These are phyloP conservation scores for Alternaria sp. DNA, from an alignment of 2,329 filamentous ascomycete species.

Conservation along the genomic window DNA sequence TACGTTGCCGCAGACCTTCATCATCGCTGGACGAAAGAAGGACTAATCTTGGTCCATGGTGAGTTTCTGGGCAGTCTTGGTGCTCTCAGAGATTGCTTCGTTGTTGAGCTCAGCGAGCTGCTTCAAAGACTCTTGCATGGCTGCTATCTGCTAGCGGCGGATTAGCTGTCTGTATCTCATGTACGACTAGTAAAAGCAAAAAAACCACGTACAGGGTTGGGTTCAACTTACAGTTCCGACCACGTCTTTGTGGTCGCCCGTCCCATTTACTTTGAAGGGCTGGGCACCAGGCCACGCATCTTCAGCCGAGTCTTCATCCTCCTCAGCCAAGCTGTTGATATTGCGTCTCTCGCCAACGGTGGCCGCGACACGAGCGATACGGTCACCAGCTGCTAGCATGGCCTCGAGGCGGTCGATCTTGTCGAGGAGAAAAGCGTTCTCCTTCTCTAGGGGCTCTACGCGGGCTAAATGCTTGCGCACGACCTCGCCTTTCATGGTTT, in stretches of 20 bases:
- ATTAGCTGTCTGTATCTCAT: conserved; percentile 31
- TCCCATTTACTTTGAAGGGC: conserved; percentile 14
- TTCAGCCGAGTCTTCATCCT: conserved; percentile 32
- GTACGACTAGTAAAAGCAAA: background rate
- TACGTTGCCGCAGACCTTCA: background rate
- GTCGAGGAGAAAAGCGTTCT: conserved; percentile 40
- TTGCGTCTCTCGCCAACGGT: conserved; percentile 45
- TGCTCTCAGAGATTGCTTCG: conserved; percentile 45
- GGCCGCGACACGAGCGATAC: conserved; percentile 47
- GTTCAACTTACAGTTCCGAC: conserved; percentile 47
- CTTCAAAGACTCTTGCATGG: conserved; percentile 48
- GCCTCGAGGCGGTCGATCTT: conserved; percentile 46
- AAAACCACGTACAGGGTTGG: conserved; percentile 10
- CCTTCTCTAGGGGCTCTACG: conserved; percentile 45
- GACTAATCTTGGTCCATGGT: conserved; percentile 39
- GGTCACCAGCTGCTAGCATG: conserved; percentile 47
- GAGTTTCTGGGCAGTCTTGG: conserved; percentile 42
- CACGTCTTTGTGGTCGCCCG: conserved; percentile 30
- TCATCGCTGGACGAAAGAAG: background rate
- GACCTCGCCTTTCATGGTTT: conserved; percentile 48
- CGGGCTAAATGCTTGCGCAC: conserved; percentile 47
- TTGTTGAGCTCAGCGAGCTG: conserved; percentile 49
- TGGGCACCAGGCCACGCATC: conserved; percentile 13
- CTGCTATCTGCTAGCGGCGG: conserved; percentile 49
- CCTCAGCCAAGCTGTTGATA: conserved; percentile 43